phyloP scores from a whole-genome alignment of 2,329 filamentous ascomycete species.

The Capronia epimyces region DNA sequence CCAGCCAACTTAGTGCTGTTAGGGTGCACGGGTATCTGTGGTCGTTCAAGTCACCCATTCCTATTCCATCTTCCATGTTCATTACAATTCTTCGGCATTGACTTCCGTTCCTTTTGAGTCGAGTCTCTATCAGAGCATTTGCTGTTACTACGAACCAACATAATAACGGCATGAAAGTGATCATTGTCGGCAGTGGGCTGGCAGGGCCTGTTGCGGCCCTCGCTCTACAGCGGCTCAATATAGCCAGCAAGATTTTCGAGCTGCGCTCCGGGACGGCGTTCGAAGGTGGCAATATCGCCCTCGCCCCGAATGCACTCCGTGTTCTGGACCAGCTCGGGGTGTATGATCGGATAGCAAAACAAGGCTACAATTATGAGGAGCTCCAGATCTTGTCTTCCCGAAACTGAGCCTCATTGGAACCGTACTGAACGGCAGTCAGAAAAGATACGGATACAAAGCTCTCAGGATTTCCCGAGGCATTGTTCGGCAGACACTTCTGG shows the following conservation, averaged over 20 bases:
- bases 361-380: conserved; percentile 48
- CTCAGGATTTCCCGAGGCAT: conserved; percentile 20
- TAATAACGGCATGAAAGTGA: conserved; percentile 11
- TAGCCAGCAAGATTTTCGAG: conserved; percentile 50
- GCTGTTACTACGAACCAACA: background rate
- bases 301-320: conserved; percentile 54
- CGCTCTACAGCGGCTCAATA: conserved; percentile 49
- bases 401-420: conserved; percentile 28
- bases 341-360: conserved; percentile 42
- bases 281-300: conserved; percentile 53
- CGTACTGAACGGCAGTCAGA: conserved; percentile 30
- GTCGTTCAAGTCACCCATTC: too few species aligned
- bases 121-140: background rate
- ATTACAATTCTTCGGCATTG: background rate
- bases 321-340: conserved; percentile 49
- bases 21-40: too few species aligned
- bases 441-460: conserved; percentile 31
- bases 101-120: background rate
- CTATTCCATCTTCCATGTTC: background rate
- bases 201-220: conserved; percentile 46
- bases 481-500: conserved; percentile 17
- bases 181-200: conserved; percentile 17
- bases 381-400: conserved; percentile 42
- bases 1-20: too few species aligned
- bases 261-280: conserved; percentile 41